Base-by-base conservation (phyloP, 2,329 filamentous ascomycete genomes). In the Ophiosphaerella korrae region DNA sequence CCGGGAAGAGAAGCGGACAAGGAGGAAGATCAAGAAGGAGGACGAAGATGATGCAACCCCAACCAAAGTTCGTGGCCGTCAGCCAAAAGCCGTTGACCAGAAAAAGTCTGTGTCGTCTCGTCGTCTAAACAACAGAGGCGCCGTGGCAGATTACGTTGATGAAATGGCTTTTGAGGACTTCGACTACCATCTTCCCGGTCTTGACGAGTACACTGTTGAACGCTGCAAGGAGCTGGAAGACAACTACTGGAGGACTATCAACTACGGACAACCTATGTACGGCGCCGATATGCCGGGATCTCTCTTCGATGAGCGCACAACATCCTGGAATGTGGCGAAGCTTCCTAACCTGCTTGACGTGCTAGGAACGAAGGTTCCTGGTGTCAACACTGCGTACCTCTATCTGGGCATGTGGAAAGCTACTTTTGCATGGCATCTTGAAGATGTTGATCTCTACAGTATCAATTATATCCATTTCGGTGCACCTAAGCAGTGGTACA, bases 331-430 rank as follows among this genome's bases (percentile, higher is more conserved):
- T 64, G 85, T 99, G 38, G 94, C 95, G 64, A 95, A 96, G 70
- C 82, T 99, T 26, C 90, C 91, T 11, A 99, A 97, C 63, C 77
- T 99, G 48, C 82, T 99, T 34, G 94, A 99, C 73, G 90, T 97
- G 3, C 81, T 99, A 2, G 94, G 94, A 6, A 93, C 92, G 48
- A 96, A 97, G 64, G 91, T 99, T 7, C 95, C 94, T 3, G 94
- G 94, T 60, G 95, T 99, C 68, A 99, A 99, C 68, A 99, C 93
- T 1, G 93, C 94, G 2, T 99, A 99, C 69, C 84, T 99, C 1
- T 99, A 99, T 70, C 82, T 99, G 52, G 94, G 94, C 37, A 99
- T 99, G 94, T 99, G 94, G 94, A 97, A 97, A 75, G 93, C 94
- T 11, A 97, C 94, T 0, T 99, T 99, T 72, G 94, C 94, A 7